Conservation (phyloP, 116 monocot species). For the Cymodocea nodosa region DNA sequence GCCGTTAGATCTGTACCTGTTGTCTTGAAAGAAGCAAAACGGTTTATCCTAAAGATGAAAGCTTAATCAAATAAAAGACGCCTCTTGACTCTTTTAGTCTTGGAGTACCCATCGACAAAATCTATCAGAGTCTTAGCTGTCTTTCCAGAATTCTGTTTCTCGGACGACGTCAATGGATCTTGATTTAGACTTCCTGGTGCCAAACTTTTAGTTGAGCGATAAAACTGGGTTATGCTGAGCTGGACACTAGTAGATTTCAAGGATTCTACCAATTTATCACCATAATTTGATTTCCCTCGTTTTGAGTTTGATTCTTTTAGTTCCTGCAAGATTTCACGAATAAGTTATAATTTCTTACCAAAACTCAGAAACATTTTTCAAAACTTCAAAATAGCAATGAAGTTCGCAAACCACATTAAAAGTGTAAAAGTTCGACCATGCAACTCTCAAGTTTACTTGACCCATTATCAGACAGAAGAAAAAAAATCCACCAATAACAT, state of each 20-base stretch:
- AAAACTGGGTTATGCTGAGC: slow-evolving; percentile 85
- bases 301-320: slow-evolving; percentile 33
- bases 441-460: no score
- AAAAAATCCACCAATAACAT: no score
- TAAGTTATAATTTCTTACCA: background rate
- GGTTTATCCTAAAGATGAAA: no score
- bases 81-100: slow-evolving; percentile 34
- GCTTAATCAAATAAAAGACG: slow-evolving; percentile 53
- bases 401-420: background rate
- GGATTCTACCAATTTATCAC: slow-evolving; percentile 9
- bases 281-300: slow-evolving; percentile 9
- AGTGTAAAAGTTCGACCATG: background rate
- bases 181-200: slow-evolving; percentile 8
- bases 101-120: slow-evolving; percentile 35
- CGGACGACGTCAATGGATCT: slow-evolving; percentile 8
- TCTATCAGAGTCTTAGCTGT: slow-evolving; percentile 11
- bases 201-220: slow-evolving; percentile 47
- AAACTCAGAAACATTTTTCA: background rate
- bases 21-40: no score
- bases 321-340: slow-evolving; percentile 19
- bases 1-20: no score
- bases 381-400: background rate
- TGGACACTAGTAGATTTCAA: slow-evolving; percentile 33
- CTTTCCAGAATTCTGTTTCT: slow-evolving; percentile 6
- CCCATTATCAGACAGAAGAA: background rate